phyloP scores from a whole-genome alignment of 495 filamentous ascomycete genomes.

The Aspergillus diversus region DNA sequence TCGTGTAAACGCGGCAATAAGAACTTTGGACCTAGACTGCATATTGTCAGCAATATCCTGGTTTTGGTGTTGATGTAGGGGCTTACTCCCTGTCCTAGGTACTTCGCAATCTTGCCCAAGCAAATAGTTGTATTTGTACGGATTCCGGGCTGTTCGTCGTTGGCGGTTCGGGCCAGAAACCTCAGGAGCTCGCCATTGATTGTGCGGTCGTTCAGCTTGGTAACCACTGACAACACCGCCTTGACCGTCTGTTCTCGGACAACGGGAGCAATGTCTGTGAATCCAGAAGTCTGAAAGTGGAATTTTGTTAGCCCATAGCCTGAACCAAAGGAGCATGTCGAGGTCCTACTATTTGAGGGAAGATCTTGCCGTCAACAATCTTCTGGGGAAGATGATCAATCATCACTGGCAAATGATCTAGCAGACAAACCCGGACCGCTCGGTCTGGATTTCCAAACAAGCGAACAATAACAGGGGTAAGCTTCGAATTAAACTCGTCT shows the following conservation, averaged over 20 bases:
- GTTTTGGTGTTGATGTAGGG: not conserved
- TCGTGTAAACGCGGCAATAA: slow-evolving; percentile 87
- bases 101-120: slow-evolving; percentile 90
- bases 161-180: slow-evolving; percentile 92
- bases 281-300: slow-evolving; percentile 72
- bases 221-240: slow-evolving; percentile 80
- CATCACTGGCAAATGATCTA: slow-evolving; percentile 89
- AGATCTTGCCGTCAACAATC: slow-evolving; percentile 93
- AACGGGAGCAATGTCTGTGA: slow-evolving; percentile 86
- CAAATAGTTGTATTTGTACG: slow-evolving; percentile 98
- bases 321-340: slow-evolving; percentile 12
- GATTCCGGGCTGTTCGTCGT: slow-evolving; percentile 97
- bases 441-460: slow-evolving; percentile 91
- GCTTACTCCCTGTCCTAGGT: slow-evolving; percentile 71
- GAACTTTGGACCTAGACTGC: slow-evolving; percentile 79
- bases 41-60: slow-evolving; percentile 26
- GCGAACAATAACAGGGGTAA: slow-evolving; percentile 86
- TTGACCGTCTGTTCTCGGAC: slow-evolving; percentile 96
- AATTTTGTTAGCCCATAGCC: slow-evolving; percentile 21
- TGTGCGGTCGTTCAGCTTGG: slow-evolving; percentile 87
- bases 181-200: slow-evolving; percentile 92
- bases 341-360: slow-evolving; percentile 79
- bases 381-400: slow-evolving; percentile 89
- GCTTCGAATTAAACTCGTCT: slow-evolving; percentile 83
- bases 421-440: slow-evolving; percentile 85